Evolutionary conservation across 1,284 basidiomycete species (phyloP).

Genomic region (Boletus semigastroideus): DNA sequence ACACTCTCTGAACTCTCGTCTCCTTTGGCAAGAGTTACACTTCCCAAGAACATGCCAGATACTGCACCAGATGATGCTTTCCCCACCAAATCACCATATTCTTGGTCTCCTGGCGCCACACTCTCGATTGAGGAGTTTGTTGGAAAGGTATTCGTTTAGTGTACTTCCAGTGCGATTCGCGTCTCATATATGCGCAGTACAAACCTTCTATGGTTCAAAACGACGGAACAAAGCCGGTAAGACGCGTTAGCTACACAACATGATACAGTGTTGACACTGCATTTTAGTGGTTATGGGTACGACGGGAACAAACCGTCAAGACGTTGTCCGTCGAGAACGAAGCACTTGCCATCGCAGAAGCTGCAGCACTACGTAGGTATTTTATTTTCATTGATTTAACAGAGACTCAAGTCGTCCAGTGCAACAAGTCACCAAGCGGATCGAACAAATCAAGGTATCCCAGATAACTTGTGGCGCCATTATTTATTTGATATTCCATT

Average conservation of each 20-base stretch:
- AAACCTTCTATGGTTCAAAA: conserved; percentile 74
- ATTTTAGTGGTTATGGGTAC: conserved; percentile 68
- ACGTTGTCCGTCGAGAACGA: conserved; percentile 16
- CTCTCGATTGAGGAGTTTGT: conserved; percentile 23
- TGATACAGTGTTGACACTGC: not conserved
- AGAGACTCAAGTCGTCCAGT: conserved; percentile 38
- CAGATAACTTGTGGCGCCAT: not conserved
- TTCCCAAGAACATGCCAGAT: conserved; percentile 14
- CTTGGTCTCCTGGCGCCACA: conserved; percentile 24
- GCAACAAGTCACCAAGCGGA: conserved; percentile 51
- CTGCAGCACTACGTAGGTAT: conserved; percentile 44
- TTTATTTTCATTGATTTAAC: not conserved
- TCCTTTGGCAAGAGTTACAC: no score
- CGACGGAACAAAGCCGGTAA: conserved; percentile 69
- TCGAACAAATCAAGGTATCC: conserved; percentile 59
- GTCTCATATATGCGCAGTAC: conserved; percentile 41
- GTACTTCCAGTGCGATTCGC: not conserved
- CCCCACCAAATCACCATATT: conserved; percentile 18
- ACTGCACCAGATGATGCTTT: conserved; percentile 14
- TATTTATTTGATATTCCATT: not conserved
- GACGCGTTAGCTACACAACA: conserved; percentile 14
- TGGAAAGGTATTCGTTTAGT: conserved; percentile 19
- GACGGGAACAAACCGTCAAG: conserved; percentile 30
- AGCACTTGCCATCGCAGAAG: conserved; percentile 47
- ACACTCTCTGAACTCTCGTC: no score